Evolutionary conservation across 768 basidiomycete genomes (phyloP), one percentile per base, ranked within the genome.

Genomic region (Zangia roseola): DNA sequence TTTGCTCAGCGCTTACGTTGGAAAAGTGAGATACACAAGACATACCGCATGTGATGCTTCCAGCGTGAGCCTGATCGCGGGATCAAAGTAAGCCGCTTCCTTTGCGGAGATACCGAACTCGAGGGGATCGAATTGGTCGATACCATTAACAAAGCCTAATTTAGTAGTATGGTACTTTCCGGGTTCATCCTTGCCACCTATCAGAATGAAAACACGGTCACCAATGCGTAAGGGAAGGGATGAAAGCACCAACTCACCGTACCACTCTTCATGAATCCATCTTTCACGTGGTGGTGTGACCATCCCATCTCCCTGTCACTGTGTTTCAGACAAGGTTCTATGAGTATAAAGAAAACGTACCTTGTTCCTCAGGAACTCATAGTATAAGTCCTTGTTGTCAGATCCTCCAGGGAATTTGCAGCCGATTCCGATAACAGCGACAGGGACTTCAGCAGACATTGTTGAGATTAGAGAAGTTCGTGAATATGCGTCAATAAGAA

Each of bases 101-200:
- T 63, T 69, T 8, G 58, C 44, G 19, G 61, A 59, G 21, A 69
- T 70, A 40, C 68, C 68, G 23, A 69, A 69, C 40, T 69, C 68
- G 16, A 69, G 52, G 31, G 57, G 53, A 23, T 70, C 68, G 37
- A 69, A 70, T 48, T 68, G 55, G 43, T 70, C 68, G 13, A 69
- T 56, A 13, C 58, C 61, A 25, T 53, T 58, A 36, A 69, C 55
- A 34, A 69, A 70, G n/a, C 64, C 62, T 20, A 57, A 50, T 37
- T 62, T 66, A 13, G 60, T 57, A 24, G 52, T 58, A 35, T 61
- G 60, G 35, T 66, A 67, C 40, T 59, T 67, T 40, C 65, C 65
- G 0, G 65, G 65, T 42, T 67, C 63, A 35, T 67, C 62, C 50
- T 67, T 63, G 17, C 57, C 55, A 28, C 65, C 64, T 68, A 33